Conservation (phyloP, 2,329 filamentous ascomycete genomes). For the Ophiognomonia clavigignenti-juglandacearum region DNA sequence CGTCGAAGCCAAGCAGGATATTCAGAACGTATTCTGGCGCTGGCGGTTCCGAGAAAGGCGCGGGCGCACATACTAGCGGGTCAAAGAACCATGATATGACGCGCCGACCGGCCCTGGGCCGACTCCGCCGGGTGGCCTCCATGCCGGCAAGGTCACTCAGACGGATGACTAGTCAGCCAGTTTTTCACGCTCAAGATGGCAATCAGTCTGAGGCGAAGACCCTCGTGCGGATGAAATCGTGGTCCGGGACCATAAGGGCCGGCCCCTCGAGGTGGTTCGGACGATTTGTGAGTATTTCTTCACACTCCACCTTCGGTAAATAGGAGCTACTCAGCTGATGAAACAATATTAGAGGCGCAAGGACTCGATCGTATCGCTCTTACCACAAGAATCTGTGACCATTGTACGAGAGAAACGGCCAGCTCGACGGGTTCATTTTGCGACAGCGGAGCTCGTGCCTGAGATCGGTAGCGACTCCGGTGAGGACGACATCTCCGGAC, state of each 20-base stretch:
- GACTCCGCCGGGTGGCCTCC: background rate
- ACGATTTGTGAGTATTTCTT: background rate
- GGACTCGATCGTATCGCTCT: background rate
- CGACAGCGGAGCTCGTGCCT: background rate
- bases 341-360: background rate
- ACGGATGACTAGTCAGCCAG: background rate
- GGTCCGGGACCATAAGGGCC: background rate
- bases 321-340: background rate
- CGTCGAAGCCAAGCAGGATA: background rate
- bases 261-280: background rate
- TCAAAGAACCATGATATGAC: background rate
- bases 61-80: background rate
- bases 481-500: background rate
- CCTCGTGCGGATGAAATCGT: background rate
- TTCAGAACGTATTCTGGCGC: background rate
- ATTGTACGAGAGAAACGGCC: background rate
- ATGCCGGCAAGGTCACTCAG: background rate
- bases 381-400: background rate
- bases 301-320: background rate
- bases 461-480: background rate
- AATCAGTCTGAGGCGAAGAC: background rate
- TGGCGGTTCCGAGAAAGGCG: background rate
- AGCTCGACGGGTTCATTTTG: background rate
- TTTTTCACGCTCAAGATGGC: background rate
- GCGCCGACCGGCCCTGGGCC: background rate